Base-by-base conservation (phyloP, 2,329 filamentous ascomycete genomes). In the Chalara sp. region DNA sequence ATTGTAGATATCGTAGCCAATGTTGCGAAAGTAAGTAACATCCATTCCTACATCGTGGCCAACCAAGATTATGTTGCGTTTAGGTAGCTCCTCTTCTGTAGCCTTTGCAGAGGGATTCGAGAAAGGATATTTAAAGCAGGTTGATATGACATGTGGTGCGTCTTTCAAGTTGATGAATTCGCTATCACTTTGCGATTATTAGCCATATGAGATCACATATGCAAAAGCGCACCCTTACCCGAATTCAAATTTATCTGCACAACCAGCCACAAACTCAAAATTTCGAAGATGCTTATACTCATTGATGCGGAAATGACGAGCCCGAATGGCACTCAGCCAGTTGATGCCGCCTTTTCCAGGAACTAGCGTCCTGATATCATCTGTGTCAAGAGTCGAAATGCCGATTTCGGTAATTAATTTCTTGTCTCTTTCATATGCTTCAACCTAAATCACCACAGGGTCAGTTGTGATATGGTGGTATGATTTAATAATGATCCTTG, bases 361-460 rank as follows among this genome's bases (percentile, higher is more conserved):
- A 0, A 79, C 61, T 1, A 82, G 54, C 6, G 66, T 69, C 1
- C 68, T 60, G 28, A 89, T 63, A 37, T 77, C 67, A 5, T 67
- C 59, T 1, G 86, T 90, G 64, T 97, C 90, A 0, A 97, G 73
- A 3, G 84, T 83, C 1, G 89, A 84, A 40, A 99, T 74, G 1
- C 93, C 93, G 39, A 99, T 76, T 67, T 99, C 93, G 0, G 91
- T 95, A 52, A 97, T 77, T 10, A 79, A 72, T 33, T 75, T 71
- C 10, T 81, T 78, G 43, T 79, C 73, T 28, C 70, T 69, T 66
- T 99, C 93, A 52, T 84, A 88, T 1, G 85, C 83, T 67, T 99
- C 93, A 32, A 93, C 21, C 21, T 21, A 21, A 21, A 21, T 21
- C 2, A 21, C 3, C 21, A 21, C 3, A 21, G 21, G 21, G 21